Evolutionary conservation across 108 stramenopile genomes (phyloP).

Genomic region (Epithemia pelagica): DNA sequence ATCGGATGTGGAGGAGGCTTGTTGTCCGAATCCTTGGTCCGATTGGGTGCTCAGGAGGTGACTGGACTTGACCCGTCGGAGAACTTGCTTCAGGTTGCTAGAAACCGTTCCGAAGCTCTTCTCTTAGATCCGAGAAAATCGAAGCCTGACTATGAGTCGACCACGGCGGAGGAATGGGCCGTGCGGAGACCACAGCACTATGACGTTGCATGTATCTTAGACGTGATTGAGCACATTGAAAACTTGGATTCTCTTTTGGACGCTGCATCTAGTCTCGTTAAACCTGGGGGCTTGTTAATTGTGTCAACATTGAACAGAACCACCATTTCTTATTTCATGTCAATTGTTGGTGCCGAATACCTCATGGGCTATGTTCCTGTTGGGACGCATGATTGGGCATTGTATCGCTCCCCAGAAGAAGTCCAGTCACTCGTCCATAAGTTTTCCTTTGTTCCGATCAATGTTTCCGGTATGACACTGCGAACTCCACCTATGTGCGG

Average conservation of each 20-base stretch:
- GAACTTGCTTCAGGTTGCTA: conserved; percentile 50
- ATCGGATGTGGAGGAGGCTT: conserved; percentile 94
- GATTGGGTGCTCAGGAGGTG: conserved; percentile 72
- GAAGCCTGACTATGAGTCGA: conserved; percentile 55
- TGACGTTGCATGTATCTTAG: conserved; percentile 84
- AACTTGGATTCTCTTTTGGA: conserved; percentile 58
- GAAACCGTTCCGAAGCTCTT: conserved; percentile 31
- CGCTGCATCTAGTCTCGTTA: conserved; percentile 54
- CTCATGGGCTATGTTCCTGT: conserved; percentile 78
- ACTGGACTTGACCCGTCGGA: conserved; percentile 78
- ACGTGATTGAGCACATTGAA: conserved; percentile 89
- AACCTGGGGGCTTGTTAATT: conserved; percentile 76
- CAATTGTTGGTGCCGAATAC: conserved; percentile 90
- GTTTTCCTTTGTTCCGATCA: conserved; percentile 9
- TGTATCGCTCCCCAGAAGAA: conserved; percentile 69
- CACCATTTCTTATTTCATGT: conserved; percentile 63
- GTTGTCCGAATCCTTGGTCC: conserved; percentile 76
- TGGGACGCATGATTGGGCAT: conserved; percentile 89
- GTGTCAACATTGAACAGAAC: conserved; percentile 92
- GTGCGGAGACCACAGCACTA: conserved; percentile 25
- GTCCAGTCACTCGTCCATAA: conserved; percentile 20
- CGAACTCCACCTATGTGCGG: conserved; percentile 20
- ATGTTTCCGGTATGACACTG: conserved; percentile 21
- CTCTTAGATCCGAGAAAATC: conserved; percentile 21
- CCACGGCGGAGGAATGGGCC: conserved; percentile 66